phyloP scores from a whole-genome alignment of 768 basidiomycete genomes.

The Botryobasidium botryosum region DNA sequence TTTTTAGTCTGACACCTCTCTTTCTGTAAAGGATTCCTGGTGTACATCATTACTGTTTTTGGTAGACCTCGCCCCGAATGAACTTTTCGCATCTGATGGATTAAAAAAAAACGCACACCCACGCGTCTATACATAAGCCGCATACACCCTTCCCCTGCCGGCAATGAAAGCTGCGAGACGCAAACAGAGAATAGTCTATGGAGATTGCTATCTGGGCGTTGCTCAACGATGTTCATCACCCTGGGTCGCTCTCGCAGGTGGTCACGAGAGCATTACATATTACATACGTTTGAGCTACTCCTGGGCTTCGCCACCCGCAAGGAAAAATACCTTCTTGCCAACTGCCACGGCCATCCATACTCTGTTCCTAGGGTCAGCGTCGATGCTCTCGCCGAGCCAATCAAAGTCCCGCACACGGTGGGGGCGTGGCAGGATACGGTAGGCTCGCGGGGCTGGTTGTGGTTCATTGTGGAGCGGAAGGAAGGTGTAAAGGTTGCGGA shows the following conservation, averaged over 20 bases:
- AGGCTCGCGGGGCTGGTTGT: constrained; percentile 37
- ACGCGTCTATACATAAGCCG: too few species aligned
- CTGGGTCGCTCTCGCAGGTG: too few species aligned
- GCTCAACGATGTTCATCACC: too few species aligned
- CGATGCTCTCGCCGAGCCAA: constrained; percentile 40
- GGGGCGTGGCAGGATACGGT: constrained; percentile 42
- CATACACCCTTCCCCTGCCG: too few species aligned
- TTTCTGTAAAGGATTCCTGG: not conserved
- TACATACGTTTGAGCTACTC: too few species aligned
- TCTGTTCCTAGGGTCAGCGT: not conserved
- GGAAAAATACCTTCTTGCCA: constrained; percentile 36
- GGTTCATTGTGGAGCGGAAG: not conserved
- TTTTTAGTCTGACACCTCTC: not conserved
- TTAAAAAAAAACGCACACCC: too few species aligned
- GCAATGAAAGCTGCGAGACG: too few species aligned
- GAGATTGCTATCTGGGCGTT: too few species aligned
- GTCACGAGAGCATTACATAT: too few species aligned
- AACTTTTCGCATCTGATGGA: too few species aligned
- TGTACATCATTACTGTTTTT: not conserved
- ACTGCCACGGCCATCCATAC: constrained; percentile 46
- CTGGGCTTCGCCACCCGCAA: constrained; percentile 9
- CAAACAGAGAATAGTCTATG: too few species aligned
- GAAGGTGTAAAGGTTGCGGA: constrained; percentile 3
- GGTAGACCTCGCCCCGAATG: not conserved
- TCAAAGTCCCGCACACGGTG: constrained; percentile 59